Evolutionary conservation across 441 rosid genomes (phyloP).

Genomic region (Theobroma grandiflorum): DNA sequence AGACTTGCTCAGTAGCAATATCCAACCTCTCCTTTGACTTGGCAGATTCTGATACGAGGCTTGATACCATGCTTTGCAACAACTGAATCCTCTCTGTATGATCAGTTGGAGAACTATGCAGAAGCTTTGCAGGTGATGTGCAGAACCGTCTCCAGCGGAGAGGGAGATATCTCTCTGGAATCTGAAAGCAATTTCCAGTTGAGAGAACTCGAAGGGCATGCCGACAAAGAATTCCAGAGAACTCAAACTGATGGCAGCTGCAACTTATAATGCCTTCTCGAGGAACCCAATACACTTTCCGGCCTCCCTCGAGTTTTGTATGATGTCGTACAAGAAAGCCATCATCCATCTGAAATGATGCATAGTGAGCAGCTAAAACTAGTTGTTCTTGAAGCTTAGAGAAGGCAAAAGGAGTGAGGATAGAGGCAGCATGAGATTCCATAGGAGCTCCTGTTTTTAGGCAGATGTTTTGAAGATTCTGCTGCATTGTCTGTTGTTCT

Average conservation of each 20-base stretch:
- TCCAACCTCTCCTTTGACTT: slow-evolving; percentile 91
- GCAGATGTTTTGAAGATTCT: slow-evolving; percentile 87
- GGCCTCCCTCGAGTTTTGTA: slow-evolving; percentile 90
- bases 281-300: slow-evolving; percentile 91
- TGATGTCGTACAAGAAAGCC: slow-evolving; percentile 93
- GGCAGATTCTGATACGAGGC: slow-evolving; percentile 76
- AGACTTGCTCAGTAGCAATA: slow-evolving; percentile 77
- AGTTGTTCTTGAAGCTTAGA: slow-evolving; percentile 97
- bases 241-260: slow-evolving; percentile 94
- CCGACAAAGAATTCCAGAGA: slow-evolving; percentile 91
- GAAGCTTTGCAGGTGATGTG: slow-evolving; percentile 52
- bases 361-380: slow-evolving; percentile 94
- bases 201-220: slow-evolving; percentile 96
- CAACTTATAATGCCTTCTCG: slow-evolving; percentile 92
- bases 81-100: slow-evolving; percentile 76
- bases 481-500: slow-evolving; percentile 98
- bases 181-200: slow-evolving; percentile 91
- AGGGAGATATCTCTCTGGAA: slow-evolving; percentile 90
- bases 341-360: slow-evolving; percentile 90
- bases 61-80: slow-evolving; percentile 76
- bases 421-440: slow-evolving; percentile 90
- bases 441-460: slow-evolving; percentile 95
- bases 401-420: slow-evolving; percentile 93
- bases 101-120: slow-evolving; percentile 51
- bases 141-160: slow-evolving; percentile 83